Conservation (phyloP, 192 early-diverging fungal species). For the Coemansia sp. region DNA sequence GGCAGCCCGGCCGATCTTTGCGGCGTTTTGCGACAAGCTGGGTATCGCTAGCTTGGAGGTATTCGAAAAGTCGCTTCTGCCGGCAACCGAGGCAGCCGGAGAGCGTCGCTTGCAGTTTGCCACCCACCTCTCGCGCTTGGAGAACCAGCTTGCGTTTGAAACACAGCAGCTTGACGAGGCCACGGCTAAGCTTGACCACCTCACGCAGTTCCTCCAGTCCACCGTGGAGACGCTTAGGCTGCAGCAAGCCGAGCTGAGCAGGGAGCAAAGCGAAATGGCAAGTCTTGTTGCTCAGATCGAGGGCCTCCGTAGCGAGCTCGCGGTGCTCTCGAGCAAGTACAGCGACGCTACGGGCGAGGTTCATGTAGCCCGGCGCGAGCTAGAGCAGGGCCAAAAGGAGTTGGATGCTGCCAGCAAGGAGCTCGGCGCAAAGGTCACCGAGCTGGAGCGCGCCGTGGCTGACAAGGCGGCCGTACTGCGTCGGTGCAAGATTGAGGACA, state of each 20-base stretch:
- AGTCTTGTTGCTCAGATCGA: conserved; percentile 51
- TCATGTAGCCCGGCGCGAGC: conserved; percentile 64
- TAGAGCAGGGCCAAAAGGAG: conserved; percentile 68
- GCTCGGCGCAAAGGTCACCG: conserved; percentile 45
- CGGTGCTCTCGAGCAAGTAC: conserved; percentile 55
- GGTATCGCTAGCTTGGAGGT: conserved; percentile 79
- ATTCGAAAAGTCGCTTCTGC: conserved; percentile 79
- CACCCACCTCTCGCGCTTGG: conserved; percentile 75
- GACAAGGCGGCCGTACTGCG: conserved; percentile 82
- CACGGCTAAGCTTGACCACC: conserved; percentile 61
- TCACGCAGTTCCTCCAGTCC: conserved; percentile 56
- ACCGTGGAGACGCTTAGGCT: conserved; percentile 43
- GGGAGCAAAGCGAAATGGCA: conserved; percentile 59
- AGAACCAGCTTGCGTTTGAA: conserved; percentile 83
- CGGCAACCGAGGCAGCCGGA: conserved; percentile 67
- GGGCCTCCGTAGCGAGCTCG: conserved; percentile 56
- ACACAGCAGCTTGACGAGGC: conserved; percentile 67
- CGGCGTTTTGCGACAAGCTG: conserved; percentile 75
- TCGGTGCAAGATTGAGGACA: conserved; percentile 92
- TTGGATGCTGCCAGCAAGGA: conserved; percentile 55
- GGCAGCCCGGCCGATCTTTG: conserved; percentile 75
- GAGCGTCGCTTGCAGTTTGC: conserved; percentile 78
- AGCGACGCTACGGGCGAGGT: conserved; percentile 63
- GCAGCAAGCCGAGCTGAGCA: conserved; percentile 49
- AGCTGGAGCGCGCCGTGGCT: conserved; percentile 78